Conservation (phyloP, 768 basidiomycete species). For the Grammothele lineata region DNA sequence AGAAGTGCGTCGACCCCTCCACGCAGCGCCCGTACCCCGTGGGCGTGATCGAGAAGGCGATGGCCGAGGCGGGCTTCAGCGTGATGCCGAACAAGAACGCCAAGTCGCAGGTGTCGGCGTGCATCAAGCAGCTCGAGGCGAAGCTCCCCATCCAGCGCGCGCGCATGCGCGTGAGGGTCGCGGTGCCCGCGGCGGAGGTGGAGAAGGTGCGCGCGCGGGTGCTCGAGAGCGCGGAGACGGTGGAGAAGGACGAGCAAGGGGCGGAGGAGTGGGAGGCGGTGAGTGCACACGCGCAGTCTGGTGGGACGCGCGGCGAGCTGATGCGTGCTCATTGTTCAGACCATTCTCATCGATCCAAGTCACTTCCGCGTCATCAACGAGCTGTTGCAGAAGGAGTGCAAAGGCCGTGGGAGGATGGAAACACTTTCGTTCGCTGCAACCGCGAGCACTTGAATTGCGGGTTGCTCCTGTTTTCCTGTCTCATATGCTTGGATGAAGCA, state of each 20-base stretch:
- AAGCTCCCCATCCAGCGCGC: slow-evolving; percentile 92
- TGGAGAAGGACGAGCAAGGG: slow-evolving; percentile 78
- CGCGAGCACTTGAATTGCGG: slow-evolving; percentile 25
- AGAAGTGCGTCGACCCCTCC: slow-evolving; percentile 92
- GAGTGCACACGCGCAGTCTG: slow-evolving; percentile 33
- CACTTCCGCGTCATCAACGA: slow-evolving; percentile 89
- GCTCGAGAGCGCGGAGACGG: slow-evolving; percentile 66
- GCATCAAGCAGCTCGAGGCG: slow-evolving; percentile 80
- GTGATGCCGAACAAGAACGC: slow-evolving; percentile 86
- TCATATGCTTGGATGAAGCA: too few relatives aligned
- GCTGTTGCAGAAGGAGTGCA: slow-evolving; percentile 85
- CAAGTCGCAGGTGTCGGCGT: slow-evolving; percentile 92
- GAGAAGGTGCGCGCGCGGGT: slow-evolving; percentile 70
- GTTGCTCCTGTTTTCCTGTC: too few relatives aligned
- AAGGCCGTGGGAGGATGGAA: slow-evolving; percentile 83
- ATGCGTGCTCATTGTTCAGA: slow-evolving; percentile 50
- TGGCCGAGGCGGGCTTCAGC: slow-evolving; percentile 92
- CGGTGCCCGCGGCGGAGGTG: slow-evolving; percentile 62
- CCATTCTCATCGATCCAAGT: slow-evolving; percentile 89
- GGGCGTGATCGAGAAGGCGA: slow-evolving; percentile 96
- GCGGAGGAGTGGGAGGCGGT: slow-evolving; percentile 85
- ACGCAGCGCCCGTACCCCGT: slow-evolving; percentile 90
- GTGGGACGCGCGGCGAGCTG: not conserved
- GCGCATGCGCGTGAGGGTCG: slow-evolving; percentile 85
- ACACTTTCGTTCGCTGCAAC: slow-evolving; percentile 73